Conservation (phyloP, 2,329 filamentous ascomycete genomes). For the Cyphellophora attinorum region DNA sequence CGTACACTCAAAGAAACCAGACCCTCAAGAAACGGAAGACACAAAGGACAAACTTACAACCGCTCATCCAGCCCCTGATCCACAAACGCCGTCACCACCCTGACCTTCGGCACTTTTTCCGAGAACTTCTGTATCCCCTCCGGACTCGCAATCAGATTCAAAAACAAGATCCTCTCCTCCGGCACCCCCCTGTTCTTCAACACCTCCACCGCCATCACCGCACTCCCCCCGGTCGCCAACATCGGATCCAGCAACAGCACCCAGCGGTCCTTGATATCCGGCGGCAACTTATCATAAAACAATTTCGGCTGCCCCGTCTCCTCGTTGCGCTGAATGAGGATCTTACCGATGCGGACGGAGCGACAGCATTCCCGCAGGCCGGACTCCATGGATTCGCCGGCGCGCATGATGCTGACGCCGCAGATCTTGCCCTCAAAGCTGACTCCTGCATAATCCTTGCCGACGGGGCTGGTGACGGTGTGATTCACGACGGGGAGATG, state of each 20-base stretch:
- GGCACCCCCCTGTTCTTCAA: conserved; percentile 83
- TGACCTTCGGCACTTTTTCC: conserved; percentile 74
- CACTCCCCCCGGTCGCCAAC: conserved; percentile 95
- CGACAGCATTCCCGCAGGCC: conserved; percentile 92
- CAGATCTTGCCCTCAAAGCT: conserved; percentile 98
- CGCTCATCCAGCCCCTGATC: conserved; percentile 95
- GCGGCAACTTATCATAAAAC: conserved; percentile 95
- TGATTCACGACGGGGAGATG: conserved; percentile 87
- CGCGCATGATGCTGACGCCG: conserved; percentile 96
- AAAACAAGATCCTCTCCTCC: conserved; percentile 88
- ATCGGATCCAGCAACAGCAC: conserved; percentile 94
- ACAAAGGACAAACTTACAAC: conserved; percentile 68
- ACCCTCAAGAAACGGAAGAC: too few relatives aligned
- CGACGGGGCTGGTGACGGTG: conserved; percentile 82
- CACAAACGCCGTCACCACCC: conserved; percentile 91
- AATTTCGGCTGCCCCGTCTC: conserved; percentile 85
- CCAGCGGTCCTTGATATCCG: conserved; percentile 88
- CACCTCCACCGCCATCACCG: conserved; percentile 93
- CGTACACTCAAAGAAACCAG: conserved; percentile 1
- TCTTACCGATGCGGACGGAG: conserved; percentile 96
- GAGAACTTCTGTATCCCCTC: conserved; percentile 86
- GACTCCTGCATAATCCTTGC: conserved; percentile 77
- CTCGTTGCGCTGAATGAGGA: conserved; percentile 93
- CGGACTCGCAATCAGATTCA: conserved; percentile 96
- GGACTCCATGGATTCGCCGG: conserved; percentile 97